Conservation (phyloP, 2,329 filamentous ascomycete species). For the Nothopassalora personata region DNA sequence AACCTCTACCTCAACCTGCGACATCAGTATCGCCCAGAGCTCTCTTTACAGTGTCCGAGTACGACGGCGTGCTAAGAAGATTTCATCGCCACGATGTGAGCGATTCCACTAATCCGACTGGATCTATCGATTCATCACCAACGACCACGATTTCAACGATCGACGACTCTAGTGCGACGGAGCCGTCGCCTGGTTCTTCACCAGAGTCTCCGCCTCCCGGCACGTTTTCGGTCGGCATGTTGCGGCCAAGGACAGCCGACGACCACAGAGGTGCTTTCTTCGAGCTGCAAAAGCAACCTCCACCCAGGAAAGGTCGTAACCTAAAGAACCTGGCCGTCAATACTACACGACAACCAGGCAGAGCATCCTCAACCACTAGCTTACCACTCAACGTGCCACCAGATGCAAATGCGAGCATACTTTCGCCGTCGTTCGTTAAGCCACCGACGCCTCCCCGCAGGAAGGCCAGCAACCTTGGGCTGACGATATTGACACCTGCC, state of each 20-base stretch:
- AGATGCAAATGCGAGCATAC: conserved; percentile 55
- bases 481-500: conserved; percentile 62
- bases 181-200: conserved; percentile 85
- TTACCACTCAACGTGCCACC: conserved; percentile 48
- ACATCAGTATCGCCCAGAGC: conserved; percentile 9
- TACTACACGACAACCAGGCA: conserved; percentile 47
- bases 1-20: conserved; percentile 21
- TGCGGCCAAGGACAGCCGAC: conserved; percentile 46
- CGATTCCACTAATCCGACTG: conserved; percentile 70
- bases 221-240: conserved; percentile 57
- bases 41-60: conserved; percentile 16
- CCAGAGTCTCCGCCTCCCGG: conserved; percentile 78
- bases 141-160: conserved; percentile 91
- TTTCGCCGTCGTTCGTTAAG: conserved; percentile 74
- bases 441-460: conserved; percentile 63
- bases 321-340: conserved; percentile 81
- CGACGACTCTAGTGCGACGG: conserved; percentile 83
- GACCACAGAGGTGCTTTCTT: conserved; percentile 51
- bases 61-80: conserved; percentile 25
- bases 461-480: conserved; percentile 71
- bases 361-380: conserved; percentile 48
- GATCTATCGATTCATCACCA: conserved; percentile 88
- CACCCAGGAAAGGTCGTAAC: conserved; percentile 65
- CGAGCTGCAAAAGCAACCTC: conserved; percentile 44
- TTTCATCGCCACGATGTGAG: conserved; percentile 67